Evolutionary conservation across 441 rosid genomes (phyloP).

Genomic region (Populus hybrid): DNA sequence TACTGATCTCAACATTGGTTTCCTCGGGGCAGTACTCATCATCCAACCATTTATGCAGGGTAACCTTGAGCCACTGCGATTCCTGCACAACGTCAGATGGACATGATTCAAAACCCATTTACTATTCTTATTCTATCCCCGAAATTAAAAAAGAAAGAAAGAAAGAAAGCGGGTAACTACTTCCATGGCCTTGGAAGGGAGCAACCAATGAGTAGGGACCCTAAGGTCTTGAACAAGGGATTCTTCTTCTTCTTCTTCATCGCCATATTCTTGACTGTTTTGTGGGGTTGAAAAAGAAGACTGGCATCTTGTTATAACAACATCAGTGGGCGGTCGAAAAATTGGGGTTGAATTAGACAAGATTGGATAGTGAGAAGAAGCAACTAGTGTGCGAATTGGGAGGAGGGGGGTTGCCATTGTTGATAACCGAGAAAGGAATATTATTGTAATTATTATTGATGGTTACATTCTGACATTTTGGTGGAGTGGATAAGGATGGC

Average conservation of each 20-base stretch:
- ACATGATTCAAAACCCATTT: background rate
- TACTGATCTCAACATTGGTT: slow-evolving; percentile 74
- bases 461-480: background rate
- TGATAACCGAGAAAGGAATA: background rate
- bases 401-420: background rate
- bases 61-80: slow-evolving; percentile 78
- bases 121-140: background rate
- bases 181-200: slow-evolving; percentile 65
- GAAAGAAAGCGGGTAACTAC: slow-evolving; percentile 22
- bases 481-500: background rate
- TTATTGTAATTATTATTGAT: background rate
- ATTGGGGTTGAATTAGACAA: slow-evolving; percentile 10
- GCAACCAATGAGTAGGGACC: slow-evolving; percentile 64
- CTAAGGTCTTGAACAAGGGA: slow-evolving; percentile 49
- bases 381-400: background rate
- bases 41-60: slow-evolving; percentile 84
- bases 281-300: slow-evolving; percentile 26
- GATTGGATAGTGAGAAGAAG: background rate
- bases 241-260: slow-evolving; percentile 29
- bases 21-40: slow-evolving; percentile 96
- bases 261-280: slow-evolving; percentile 21
- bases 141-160: too few relatives aligned
- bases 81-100: slow-evolving; percentile 36
- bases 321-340: slow-evolving; percentile 1
- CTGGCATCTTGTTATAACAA: slow-evolving; percentile 12